Conservation (phyloP, 2,329 filamentous ascomycete genomes). For the Rutstroemia sydowiana region DNA sequence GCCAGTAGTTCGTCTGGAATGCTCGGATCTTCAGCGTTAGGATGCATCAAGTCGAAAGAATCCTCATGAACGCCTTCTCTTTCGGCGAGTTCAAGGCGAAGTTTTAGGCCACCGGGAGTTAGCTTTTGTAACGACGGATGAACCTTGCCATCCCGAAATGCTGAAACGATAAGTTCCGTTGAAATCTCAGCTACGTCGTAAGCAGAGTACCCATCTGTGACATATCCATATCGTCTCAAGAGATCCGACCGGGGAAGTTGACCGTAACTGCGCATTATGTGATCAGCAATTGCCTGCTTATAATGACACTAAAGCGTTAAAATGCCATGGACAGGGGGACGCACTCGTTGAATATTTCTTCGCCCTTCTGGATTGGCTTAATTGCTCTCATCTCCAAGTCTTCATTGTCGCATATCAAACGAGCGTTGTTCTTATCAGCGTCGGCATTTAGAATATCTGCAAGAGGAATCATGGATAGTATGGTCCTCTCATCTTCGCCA, state of each 20-base stretch:
- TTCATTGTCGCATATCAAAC: conserved; percentile 30
- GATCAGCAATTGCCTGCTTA: background rate
- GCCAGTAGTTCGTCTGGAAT: conserved; percentile 31
- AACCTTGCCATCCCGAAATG: conserved; percentile 9
- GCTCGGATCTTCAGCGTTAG: conserved; percentile 20
- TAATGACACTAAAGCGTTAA: background rate
- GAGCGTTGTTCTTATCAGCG: conserved; percentile 56
- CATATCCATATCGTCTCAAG: conserved; percentile 60
- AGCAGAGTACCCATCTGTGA: conserved; percentile 54
- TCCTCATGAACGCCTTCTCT: conserved; percentile 53
- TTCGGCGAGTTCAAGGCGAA: conserved; percentile 36
- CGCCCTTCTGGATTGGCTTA: conserved; percentile 46
- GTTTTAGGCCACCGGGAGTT: no score
- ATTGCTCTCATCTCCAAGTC: conserved; percentile 56
- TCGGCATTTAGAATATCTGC: conserved; percentile 68
- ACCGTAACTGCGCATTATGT: conserved; percentile 41
- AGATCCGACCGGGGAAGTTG: conserved; percentile 60
- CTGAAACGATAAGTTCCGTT: conserved; percentile 38
- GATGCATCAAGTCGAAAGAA: conserved; percentile 46
- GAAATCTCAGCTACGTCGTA: conserved; percentile 62
- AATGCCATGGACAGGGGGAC: background rate
- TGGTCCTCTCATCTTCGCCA: conserved; percentile 37
- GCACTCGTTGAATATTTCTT: conserved; percentile 58
- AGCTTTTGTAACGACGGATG: no score
- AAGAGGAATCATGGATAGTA: conserved; percentile 61